Evolutionary conservation across 2,329 filamentous ascomycete genomes (phyloP), one percentile per base, ranked within the genome.

Genomic region (Beauveria medogensis): DNA sequence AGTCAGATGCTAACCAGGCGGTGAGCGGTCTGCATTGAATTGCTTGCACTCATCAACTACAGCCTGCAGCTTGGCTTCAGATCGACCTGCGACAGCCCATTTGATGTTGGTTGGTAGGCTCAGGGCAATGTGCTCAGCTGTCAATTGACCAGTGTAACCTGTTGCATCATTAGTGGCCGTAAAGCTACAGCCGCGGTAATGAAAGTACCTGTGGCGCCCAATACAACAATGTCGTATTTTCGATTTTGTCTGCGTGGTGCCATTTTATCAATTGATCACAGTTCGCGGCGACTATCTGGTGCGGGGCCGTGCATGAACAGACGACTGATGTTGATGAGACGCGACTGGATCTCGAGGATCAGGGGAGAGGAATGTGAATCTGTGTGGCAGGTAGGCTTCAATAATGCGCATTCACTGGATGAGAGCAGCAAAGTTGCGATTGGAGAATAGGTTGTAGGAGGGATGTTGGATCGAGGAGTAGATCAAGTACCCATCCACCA

Each of bases 81-180:
- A 92, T 28, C 92, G 88, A 34, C 92, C 92, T 51, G 91, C 90
- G 60, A 97, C 79, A 16, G 91, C 92, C 92, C 92, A 97, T 77
- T 85, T 91, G 64, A 96, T 73, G 70, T 91, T 83, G 20, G 88
- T 90, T 0, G 92, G 89, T 1, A 91, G 78, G 65, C 83, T 76
- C 16, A 80, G 80, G 57, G 85, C 80, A 68, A 96, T 88, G 73
- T 94, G 85, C 71, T 95, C 87, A 30, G 87, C 87, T 2, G 86
- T 86, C 66, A 89, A 80, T 65, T 84, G 87, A 44, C 92, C 92
- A 0, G 92, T 97, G 74, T 95, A 96, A 30, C 92, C 92, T 71
- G 82, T 5, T n/a, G 56, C 57, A 40, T 24, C 54, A n/a, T 43
- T 30, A 60, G 55, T 59, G 46, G 50, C 14, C 40, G 30, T 22